Conservation (phyloP, 495 filamentous ascomycete genomes). For the Hyaloscypha bicolor region DNA sequence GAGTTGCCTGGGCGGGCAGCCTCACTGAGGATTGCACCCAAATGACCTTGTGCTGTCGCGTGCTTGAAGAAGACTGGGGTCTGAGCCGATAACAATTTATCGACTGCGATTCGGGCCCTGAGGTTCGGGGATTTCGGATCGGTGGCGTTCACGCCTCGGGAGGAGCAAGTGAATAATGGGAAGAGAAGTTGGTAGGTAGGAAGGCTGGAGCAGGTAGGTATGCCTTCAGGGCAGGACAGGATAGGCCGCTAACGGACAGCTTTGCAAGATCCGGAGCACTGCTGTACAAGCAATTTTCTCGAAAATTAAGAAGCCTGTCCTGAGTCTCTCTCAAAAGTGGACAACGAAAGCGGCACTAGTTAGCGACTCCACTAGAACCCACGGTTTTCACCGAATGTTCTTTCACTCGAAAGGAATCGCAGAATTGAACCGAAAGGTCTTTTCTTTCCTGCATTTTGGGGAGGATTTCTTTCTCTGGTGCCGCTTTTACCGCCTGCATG, state of each 20-base stretch:
- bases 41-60: conserved; percentile 22
- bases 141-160: background rate
- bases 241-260: background rate
- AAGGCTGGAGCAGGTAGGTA: background rate
- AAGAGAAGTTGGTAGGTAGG: background rate
- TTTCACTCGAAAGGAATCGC: too few relatives aligned
- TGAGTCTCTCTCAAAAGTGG: background rate
- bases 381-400: background rate
- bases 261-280: background rate
- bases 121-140: background rate
- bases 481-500: background rate
- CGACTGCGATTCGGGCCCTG: background rate
- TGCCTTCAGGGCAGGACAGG: background rate
- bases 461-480: background rate
- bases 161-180: background rate
- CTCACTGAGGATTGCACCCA: conserved; percentile 12
- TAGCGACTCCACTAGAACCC: background rate
- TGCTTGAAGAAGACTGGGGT: conserved; percentile 18
- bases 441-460: too few relatives aligned
- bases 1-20: conserved; percentile 4
- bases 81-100: conserved; percentile 14
- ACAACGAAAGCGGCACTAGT: background rate
- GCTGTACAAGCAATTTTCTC: background rate
- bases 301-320: background rate
- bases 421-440: too few relatives aligned